Base-by-base conservation (phyloP, 441 rosid genomes). In the Aquilaria agallochum region DNA sequence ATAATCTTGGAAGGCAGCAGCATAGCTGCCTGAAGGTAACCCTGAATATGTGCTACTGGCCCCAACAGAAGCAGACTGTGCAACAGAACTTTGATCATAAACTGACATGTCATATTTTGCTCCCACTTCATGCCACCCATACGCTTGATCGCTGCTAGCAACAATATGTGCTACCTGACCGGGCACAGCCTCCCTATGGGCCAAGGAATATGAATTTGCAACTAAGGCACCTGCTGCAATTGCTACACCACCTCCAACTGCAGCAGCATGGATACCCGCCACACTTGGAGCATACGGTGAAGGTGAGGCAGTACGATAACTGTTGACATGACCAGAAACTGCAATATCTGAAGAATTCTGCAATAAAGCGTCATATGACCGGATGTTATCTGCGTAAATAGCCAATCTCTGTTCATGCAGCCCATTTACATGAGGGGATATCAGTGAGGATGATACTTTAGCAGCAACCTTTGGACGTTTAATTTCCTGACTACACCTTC, bases 11-110 rank as follows among this genome's bases (percentile, higher is more conserved):
- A 78, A 63, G 76, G 80, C 82, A 3, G 80, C 82, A 3, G 53
- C 70, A 74, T 77, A 85, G 45, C 83, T 73, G 62, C 84, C 88
- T 48, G 84, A 74, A 55, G 76, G 57, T 61, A 87, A 73, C 47
- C 65, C 66, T 53, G 72, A 63, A 60, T 64, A 71, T 53, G 74
- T 60, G 14, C 76, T 73, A 56, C 60, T 71, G 65, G 70, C 50
- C 59, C 69, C 73, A 5, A 30, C n/a, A 32, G 81, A 60, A 27
- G 76, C 60, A 67, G 78, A 79, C 59, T 80, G 79, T 47, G 56
- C 65, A n/a, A 44, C 49, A 27, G 51, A 64, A 70, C 70, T 68
- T 59, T 77, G 84, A 49, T 63, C 62, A 36, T 36, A 36, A n/a
- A 9, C 31, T 13, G 69, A 59, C 54, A 77, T 70, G 54, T 74